phyloP scores from a whole-genome alignment of 2,329 filamentous ascomycete species.

The Colletotrichum sp. region DNA sequence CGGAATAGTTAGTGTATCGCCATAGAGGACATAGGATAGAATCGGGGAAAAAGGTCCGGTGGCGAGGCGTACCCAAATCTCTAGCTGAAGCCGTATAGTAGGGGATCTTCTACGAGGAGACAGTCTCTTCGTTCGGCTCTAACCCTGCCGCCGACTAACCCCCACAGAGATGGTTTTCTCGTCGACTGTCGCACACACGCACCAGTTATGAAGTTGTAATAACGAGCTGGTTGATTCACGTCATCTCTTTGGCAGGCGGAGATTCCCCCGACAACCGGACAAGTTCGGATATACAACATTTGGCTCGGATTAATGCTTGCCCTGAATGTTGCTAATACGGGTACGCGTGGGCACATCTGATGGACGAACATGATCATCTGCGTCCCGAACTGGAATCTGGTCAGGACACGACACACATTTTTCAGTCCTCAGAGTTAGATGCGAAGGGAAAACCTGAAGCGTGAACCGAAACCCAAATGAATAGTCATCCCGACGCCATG shows the following conservation, averaged over 20 bases:
- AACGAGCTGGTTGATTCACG: not conserved
- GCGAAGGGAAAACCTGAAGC: not conserved
- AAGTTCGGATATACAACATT: not conserved
- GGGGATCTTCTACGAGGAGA: not conserved
- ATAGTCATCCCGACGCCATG: slow-evolving; percentile 22
- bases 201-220: not conserved
- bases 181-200: not conserved
- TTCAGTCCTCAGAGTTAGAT: not conserved
- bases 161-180: not conserved
- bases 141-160: not conserved
- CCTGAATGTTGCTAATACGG: not conserved
- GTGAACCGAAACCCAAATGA: slow-evolving; percentile 15
- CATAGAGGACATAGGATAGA: no score
- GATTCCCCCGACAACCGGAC: not conserved
- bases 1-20: not conserved
- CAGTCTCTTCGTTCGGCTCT: not conserved
- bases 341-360: not conserved
- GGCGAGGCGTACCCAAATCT: not conserved
- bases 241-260: not conserved
- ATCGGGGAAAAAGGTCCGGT: no score
- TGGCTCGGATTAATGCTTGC: not conserved
- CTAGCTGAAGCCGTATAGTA: not conserved
- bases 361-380: not conserved
- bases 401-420: not conserved
- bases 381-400: not conserved